phyloP scores from a whole-genome alignment of 1,284 basidiomycete genomes.

The Prillingera fragicola region DNA sequence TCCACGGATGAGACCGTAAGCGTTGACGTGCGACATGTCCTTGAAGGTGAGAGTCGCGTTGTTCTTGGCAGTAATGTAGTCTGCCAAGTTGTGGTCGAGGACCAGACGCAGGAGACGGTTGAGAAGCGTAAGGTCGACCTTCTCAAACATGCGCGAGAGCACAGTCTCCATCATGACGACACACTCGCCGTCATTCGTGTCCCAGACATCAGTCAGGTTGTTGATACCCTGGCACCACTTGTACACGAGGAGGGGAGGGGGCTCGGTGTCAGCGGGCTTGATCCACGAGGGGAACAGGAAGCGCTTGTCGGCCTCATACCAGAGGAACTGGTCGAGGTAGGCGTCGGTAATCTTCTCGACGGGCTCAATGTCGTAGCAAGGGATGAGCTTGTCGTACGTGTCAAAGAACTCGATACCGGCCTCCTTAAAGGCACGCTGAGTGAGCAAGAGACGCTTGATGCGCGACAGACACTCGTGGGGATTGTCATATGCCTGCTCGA shows the following conservation, averaged over 20 bases:
- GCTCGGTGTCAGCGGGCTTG: constrained; percentile 93
- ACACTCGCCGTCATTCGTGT: constrained; percentile 91
- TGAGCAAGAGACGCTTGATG: constrained; percentile 90
- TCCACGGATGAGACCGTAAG: constrained; percentile 77
- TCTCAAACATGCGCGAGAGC: constrained; percentile 91
- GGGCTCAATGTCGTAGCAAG: constrained; percentile 95
- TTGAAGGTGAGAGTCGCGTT: constrained; percentile 91
- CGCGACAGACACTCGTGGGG: constrained; percentile 67
- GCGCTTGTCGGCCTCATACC: constrained; percentile 82
- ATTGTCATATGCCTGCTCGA: constrained; percentile 83
- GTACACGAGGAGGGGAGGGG: constrained; percentile 90
- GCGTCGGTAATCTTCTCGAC: constrained; percentile 98
- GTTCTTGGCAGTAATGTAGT: constrained; percentile 97
- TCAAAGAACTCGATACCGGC: constrained; percentile 77
- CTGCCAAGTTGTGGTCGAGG: constrained; percentile 92
- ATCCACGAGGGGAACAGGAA: constrained; percentile 96
- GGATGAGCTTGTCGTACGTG: constrained; percentile 94
- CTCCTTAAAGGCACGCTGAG: constrained; percentile 96
- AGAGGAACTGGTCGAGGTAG: constrained; percentile 78
- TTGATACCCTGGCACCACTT: constrained; percentile 63
- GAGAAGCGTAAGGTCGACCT: constrained; percentile 89
- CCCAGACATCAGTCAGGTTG: constrained; percentile 82
- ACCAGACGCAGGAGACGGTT: constrained; percentile 90
- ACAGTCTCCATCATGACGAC: constrained; percentile 97
- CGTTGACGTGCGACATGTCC: constrained; percentile 55